phyloP scores from a whole-genome alignment of 169 alveolate genomes.

The Babesia ovata region DNA sequence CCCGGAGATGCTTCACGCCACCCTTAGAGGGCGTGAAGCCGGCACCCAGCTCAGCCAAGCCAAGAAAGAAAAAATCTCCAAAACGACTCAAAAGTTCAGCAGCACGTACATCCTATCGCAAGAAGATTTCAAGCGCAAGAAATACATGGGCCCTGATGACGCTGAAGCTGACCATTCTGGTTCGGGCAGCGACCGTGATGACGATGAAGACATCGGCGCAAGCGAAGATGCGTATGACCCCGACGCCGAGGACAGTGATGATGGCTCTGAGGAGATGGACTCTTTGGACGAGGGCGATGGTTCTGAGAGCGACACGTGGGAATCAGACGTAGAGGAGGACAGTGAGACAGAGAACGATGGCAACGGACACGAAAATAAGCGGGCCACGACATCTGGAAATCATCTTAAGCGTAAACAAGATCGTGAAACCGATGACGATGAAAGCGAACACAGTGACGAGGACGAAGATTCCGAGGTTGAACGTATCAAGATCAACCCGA shows the following conservation, averaged over 20 bases:
- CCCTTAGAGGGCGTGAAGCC: constrained; percentile 73
- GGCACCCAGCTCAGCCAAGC: constrained; percentile 50
- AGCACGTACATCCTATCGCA: constrained; percentile 27
- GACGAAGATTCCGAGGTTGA: constrained; percentile 40
- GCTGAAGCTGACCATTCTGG: not conserved
- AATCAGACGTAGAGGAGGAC: not conserved
- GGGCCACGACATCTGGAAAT: not conserved
- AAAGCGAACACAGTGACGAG: constrained; percentile 1
- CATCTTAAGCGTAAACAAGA: not conserved
- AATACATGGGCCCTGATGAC: constrained; percentile 8
- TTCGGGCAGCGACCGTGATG: not conserved
- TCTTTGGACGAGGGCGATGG: not conserved
- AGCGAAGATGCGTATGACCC: constrained; percentile 16
- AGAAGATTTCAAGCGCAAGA: constrained; percentile 28
- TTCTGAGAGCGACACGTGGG: not conserved
- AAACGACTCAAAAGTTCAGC: not conserved
- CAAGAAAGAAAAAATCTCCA: constrained; percentile 6
- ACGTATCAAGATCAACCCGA: constrained; percentile 27
- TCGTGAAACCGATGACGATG: not conserved
- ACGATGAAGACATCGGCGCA: not conserved
- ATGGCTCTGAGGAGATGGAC: not conserved
- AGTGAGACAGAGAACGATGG: not conserved
- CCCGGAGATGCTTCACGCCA: constrained; percentile 81
- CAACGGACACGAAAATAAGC: not conserved
- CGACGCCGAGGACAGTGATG: constrained; percentile 24